These are phyloP conservation scores for Stachybotrys echinatus DNA, from an alignment of 2,329 filamentous ascomycete genomes.

Conservation along the genomic window DNA sequence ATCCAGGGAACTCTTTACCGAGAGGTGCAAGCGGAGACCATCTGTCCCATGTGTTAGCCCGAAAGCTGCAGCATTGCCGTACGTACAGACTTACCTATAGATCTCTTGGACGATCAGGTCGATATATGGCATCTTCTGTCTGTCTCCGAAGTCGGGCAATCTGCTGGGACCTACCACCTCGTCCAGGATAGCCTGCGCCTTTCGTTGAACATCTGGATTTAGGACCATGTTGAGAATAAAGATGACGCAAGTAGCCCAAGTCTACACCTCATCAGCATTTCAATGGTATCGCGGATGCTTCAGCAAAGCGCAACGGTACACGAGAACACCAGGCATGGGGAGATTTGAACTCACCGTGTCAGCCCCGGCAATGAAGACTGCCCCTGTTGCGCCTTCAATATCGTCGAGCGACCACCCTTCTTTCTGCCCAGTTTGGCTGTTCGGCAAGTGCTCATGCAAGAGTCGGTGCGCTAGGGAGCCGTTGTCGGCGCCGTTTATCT, in stretches of 20 bases:
- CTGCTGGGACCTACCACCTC: constrained; percentile 31
- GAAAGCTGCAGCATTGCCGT: too few species aligned
- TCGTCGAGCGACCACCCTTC: constrained; percentile 29
- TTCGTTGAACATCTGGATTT: constrained; percentile 37
- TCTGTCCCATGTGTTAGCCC: too few species aligned
- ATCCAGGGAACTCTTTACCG: constrained; percentile 21
- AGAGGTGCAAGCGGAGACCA: constrained; percentile 40
- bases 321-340: background rate
- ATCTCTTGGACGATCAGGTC: constrained; percentile 39
- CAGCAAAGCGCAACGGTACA: background rate
- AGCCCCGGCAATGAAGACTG: constrained; percentile 43
- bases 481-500: constrained; percentile 10
- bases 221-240: constrained; percentile 37
- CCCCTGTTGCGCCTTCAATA: constrained; percentile 44
- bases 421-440: constrained; percentile 7
- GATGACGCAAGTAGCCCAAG: constrained; percentile 25
- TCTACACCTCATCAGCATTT: constrained; percentile 9
- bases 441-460: constrained; percentile 11
- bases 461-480: constrained; percentile 19
- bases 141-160: constrained; percentile 41
- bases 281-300: too few species aligned
- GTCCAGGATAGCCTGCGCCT: constrained; percentile 42
- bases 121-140: constrained; percentile 34
- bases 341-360: constrained; percentile 26
- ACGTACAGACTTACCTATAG: constrained; percentile 27